Evolutionary conservation across 441 rosid species (phyloP).

Genomic region (Gossypium schwendimanii): DNA sequence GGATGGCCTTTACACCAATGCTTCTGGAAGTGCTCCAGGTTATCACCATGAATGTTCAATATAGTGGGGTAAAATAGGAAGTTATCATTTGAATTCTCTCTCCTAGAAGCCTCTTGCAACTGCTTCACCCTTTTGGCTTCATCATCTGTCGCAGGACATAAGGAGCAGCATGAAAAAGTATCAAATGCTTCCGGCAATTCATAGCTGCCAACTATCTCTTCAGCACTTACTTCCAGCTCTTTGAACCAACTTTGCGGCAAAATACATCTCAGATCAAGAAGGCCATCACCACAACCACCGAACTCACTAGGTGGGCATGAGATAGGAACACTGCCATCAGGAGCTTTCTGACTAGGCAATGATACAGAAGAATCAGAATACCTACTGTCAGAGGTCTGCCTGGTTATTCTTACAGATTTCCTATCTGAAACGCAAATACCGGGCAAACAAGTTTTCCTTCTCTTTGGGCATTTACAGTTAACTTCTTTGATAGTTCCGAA

Average conservation of each 20-base stretch:
- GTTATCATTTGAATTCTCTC: slow-evolving; percentile 64
- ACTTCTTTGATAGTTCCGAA: slow-evolving; percentile 33
- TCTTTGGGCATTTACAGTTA: slow-evolving; percentile 32
- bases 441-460: slow-evolving; percentile 29
- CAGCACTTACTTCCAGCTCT: slow-evolving; percentile 77
- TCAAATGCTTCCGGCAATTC: slow-evolving; percentile 75
- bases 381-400: slow-evolving; percentile 22
- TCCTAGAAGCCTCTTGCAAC: slow-evolving; percentile 64
- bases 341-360: slow-evolving; percentile 27
- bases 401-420: slow-evolving; percentile 24
- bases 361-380: slow-evolving; percentile 28
- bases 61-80: slow-evolving; percentile 57
- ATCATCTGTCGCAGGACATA: slow-evolving; percentile 50
- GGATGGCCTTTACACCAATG: slow-evolving; percentile 98
- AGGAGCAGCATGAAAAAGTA: slow-evolving; percentile 47
- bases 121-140: slow-evolving; percentile 38
- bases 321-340: slow-evolving; percentile 30
- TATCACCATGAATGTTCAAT: slow-evolving; percentile 49
- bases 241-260: slow-evolving; percentile 51
- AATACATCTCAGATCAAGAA: slow-evolving; percentile 47
- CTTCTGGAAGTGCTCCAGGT: slow-evolving; percentile 85
- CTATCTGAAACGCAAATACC: slow-evolving; percentile 27
- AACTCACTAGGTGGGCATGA: slow-evolving; percentile 54
- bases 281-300: slow-evolving; percentile 60
- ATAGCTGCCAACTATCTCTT: slow-evolving; percentile 86